Evolutionary conservation across 2,329 filamentous ascomycete species (phyloP).

Genomic region (Xylaria sp.): DNA sequence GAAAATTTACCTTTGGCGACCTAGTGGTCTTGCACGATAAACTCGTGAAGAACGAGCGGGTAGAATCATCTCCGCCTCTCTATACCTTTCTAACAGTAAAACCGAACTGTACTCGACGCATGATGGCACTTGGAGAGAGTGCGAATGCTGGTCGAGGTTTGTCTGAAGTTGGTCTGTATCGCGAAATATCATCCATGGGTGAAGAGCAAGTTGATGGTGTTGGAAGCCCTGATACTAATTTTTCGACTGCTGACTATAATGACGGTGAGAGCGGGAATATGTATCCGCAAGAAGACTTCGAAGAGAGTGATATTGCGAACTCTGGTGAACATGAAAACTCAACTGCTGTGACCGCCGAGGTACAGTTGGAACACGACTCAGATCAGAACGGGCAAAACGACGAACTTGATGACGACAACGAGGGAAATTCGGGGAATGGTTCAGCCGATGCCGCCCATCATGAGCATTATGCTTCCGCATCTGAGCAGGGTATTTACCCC

Average conservation of each 20-base stretch:
- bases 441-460: conserved; percentile 42
- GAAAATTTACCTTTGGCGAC: conserved; percentile 48
- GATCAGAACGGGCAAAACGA: conserved; percentile 24
- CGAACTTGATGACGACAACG: conserved; percentile 17
- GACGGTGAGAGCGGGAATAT: conserved; percentile 37
- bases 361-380: conserved; percentile 7
- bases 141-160: conserved; percentile 49
- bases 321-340: conserved; percentile 40
- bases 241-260: conserved; percentile 29
- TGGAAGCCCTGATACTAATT: conserved; percentile 35
- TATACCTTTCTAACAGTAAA: conserved; percentile 50
- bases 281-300: conserved; percentile 37
- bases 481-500: conserved; percentile 46
- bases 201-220: conserved; percentile 35
- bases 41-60: conserved; percentile 48
- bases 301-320: conserved; percentile 35
- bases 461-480: conserved; percentile 42
- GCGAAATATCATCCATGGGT: conserved; percentile 41
- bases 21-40: conserved; percentile 48
- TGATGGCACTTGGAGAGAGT: conserved; percentile 49
- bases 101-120: conserved; percentile 49
- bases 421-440: conserved; percentile 29
- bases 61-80: conserved; percentile 43
- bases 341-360: conserved; percentile 7
- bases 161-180: conserved; percentile 50